These are phyloP conservation scores for Aspergillus sp. DNA, from an alignment of 2,329 filamentous ascomycete genomes.

Conservation along the genomic window DNA sequence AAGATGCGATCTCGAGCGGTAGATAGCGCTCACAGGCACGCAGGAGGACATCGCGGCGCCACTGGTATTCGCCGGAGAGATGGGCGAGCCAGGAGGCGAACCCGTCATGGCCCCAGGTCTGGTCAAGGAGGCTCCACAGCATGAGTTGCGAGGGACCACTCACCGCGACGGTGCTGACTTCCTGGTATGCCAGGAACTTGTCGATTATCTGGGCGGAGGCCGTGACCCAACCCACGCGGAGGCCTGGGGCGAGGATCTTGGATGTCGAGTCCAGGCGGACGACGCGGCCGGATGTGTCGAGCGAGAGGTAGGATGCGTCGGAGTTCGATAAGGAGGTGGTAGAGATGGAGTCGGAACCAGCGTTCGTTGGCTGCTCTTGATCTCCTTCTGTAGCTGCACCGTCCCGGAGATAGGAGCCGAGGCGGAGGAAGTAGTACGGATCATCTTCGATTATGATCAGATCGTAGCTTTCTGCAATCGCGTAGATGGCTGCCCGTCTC, in stretches of 20 bases:
- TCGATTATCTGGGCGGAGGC: constrained; percentile 78
- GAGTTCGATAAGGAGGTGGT: too few relatives aligned
- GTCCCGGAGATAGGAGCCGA: too few relatives aligned
- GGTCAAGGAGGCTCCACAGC: background rate
- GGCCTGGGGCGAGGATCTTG: constrained; percentile 79
- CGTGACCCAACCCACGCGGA: constrained; percentile 80
- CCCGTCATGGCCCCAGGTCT: background rate
- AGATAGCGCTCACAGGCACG: constrained; percentile 54
- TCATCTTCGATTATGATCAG: too few relatives aligned
- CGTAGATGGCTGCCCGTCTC: too few relatives aligned
- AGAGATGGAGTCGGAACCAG: too few relatives aligned
- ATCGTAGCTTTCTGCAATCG: too few relatives aligned
- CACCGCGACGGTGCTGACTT: constrained; percentile 77
- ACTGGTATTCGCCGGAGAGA: background rate
- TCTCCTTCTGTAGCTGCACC: too few relatives aligned
- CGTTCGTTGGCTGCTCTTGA: too few relatives aligned
- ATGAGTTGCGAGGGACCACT: constrained; percentile 54
- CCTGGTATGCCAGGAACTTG: constrained; percentile 74
- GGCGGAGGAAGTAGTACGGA: too few relatives aligned
- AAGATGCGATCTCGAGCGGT: constrained; percentile 72
- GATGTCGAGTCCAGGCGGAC: constrained; percentile 85
- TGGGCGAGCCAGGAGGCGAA: background rate
- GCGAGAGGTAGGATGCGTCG: constrained; percentile 67
- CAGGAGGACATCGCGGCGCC: background rate
- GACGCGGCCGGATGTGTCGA: constrained; percentile 80